Base-by-base conservation (phyloP, 2,329 filamentous ascomycete genomes). In the Stachybotrys chlorohalonatus region DNA sequence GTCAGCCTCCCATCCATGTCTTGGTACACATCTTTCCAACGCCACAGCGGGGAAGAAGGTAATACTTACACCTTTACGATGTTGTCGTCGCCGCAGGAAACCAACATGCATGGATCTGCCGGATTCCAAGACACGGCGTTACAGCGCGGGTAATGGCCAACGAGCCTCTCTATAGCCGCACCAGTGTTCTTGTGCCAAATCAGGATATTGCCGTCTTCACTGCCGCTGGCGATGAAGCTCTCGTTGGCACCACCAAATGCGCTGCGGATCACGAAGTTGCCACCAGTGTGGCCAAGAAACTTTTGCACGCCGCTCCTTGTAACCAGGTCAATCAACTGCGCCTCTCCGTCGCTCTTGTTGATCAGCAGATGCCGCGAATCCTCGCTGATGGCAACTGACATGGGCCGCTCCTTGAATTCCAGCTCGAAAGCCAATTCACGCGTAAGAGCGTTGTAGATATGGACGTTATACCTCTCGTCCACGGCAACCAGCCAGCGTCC, bases 91-190 rank as follows among this genome's bases (percentile, higher is more conserved):
- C 93, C 92, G 56, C 89, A 93, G 11, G 91, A 93, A 15, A 91
- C 94, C 70, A 96, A 90, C 75, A 96, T 86, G 57, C 82, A 83
- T 1, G 90, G 85, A 65, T 96, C 83, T 11, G 75, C 79, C 1
- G 94, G 92, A 64, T 93, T 94, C 93, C 94, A 99, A 24, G 87
- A 81, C 45, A 95, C 88, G 7, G 90, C 83, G 67, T 96, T 97
- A 59, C 94, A 93, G 39, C 90, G 86, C 11, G 81, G 79, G 7
- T 76, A 74, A 63, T 97, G 93, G 0, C 85, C 92, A 36, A 84
- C 80, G 3, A 97, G 75, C 51, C 82, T 85, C 64, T 91, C 89
- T 6, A 99, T 83, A 1, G 87, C 77, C 6, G 80, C 77, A 6
- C 90, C 90, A 42, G 87, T 90, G 55, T 85, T 86, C 69, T 90